Conservation (phyloP, 2,329 filamentous ascomycete species). For the Fusarium acutatum region DNA sequence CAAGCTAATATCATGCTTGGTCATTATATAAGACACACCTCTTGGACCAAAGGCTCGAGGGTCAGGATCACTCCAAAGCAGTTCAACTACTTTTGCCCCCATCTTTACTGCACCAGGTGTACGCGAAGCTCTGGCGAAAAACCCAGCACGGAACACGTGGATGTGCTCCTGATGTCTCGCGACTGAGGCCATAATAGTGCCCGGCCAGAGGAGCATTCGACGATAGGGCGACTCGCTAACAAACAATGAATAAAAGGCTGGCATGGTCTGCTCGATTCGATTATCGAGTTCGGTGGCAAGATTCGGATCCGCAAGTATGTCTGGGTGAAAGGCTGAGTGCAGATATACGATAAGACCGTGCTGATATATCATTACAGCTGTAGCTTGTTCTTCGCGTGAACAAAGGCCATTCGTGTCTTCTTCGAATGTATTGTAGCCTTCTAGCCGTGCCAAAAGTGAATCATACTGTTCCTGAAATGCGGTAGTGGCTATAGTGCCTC, state of each 20-base stretch:
- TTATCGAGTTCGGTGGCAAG: background rate
- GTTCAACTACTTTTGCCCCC: background rate
- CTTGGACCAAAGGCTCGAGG: background rate
- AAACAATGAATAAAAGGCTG: background rate
- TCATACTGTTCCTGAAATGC: background rate
- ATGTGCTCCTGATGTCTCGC: background rate
- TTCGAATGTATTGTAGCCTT: background rate
- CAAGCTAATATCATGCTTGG: constrained; percentile 7
- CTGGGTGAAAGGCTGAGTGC: background rate
- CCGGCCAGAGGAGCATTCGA: constrained; percentile 7
- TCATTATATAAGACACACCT: background rate
- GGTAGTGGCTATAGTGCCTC: rapidly evolving
- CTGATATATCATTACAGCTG: background rate
- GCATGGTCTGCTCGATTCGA: background rate
- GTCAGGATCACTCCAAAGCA: background rate
- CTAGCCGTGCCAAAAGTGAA: background rate
- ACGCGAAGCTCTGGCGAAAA: background rate
- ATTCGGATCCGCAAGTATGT: background rate
- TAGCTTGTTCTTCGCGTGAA: background rate
- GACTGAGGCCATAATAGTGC: background rate
- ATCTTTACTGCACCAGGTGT: constrained; percentile 2
- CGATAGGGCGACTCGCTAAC: constrained; percentile 1
- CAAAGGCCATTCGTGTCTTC: background rate
- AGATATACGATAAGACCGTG: constrained; percentile 3
- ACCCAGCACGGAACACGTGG: background rate